Percentiles rank a stretch among this genome's conserved stretches.
Evolutionary conservation across 306 rosid genomes (phyloP).

Genomic region (Cyamopsis tetragonoloba): DNA sequence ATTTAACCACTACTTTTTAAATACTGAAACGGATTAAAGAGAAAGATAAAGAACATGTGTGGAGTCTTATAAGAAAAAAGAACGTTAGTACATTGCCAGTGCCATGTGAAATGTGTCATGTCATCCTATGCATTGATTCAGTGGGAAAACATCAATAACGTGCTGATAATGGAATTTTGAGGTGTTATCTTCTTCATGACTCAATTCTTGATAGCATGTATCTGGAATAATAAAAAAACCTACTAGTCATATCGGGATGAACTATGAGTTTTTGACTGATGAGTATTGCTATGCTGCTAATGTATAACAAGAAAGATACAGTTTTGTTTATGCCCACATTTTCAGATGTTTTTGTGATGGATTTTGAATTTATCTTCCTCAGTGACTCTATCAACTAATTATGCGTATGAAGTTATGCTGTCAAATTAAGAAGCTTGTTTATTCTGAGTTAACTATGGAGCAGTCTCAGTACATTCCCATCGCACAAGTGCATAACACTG

Average conservation of each 20-base stretch:
- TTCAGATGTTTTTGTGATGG: neutral
- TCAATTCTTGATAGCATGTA: neutral
- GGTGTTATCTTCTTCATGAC: neutral
- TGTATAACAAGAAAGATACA: neutral
- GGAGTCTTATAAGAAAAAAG: neutral
- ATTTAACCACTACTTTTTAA: too few species aligned
- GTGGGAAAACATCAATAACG: neutral
- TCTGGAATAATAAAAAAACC: neutral
- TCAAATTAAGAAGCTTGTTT: neutral
- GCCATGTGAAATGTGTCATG: neutral
- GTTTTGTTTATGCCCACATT: neutral
- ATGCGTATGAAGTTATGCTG: neutral
- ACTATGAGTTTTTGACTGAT: neutral
- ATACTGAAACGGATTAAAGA: neutral
- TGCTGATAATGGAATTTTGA: slow-evolving; percentile 14
- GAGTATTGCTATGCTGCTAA: slow-evolving; percentile 3
- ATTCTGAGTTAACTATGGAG: neutral
- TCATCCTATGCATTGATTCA: neutral
- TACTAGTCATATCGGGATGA: neutral
- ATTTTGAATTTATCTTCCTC: neutral
- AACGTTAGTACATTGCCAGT: neutral
- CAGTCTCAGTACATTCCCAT: neutral
- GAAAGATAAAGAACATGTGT: neutral
- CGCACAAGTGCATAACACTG: neutral
- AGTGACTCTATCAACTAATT: slow-evolving; percentile 5